phyloP scores from a whole-genome alignment of 306 rosid genomes.

The Rosa persica region DNA sequence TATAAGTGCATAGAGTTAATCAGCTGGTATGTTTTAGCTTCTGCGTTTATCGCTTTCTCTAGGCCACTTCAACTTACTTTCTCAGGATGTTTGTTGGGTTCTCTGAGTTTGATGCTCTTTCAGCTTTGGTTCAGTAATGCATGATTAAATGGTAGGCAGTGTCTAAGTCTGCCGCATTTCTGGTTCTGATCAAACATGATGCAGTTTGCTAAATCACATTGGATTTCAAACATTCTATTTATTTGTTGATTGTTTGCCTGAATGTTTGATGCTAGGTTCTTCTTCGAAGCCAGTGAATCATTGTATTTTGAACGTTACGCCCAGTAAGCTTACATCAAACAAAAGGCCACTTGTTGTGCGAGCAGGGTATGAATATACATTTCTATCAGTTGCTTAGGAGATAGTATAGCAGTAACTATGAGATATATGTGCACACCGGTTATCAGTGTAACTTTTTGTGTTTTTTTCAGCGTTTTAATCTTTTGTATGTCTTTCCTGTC shows the following conservation, averaged over 20 bases:
- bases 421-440: neutral
- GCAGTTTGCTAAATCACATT: neutral
- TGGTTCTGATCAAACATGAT: neutral
- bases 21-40: neutral
- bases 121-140: neutral
- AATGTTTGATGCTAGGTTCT: constrained; percentile 47
- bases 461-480: neutral
- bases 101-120: neutral
- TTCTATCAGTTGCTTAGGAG: neutral
- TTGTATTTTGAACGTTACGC: constrained; percentile 40
- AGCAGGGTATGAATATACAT: constrained; percentile 43
- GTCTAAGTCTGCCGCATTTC: neutral
- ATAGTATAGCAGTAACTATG: neutral
- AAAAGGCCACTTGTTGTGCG: constrained; percentile 39
- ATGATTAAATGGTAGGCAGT: neutral
- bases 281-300: constrained; percentile 38
- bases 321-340: constrained; percentile 17
- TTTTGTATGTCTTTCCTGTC: neutral
- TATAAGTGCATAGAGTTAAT: neutral
- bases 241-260: constrained; percentile 16
- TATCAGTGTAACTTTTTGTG: neutral
- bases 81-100: neutral
- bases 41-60: neutral
- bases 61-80: neutral
- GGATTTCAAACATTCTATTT: neutral